These are phyloP conservation scores for Penicilliopsis zonata DNA, from an alignment of 495 filamentous ascomycete genomes.

Conservation along the genomic window DNA sequence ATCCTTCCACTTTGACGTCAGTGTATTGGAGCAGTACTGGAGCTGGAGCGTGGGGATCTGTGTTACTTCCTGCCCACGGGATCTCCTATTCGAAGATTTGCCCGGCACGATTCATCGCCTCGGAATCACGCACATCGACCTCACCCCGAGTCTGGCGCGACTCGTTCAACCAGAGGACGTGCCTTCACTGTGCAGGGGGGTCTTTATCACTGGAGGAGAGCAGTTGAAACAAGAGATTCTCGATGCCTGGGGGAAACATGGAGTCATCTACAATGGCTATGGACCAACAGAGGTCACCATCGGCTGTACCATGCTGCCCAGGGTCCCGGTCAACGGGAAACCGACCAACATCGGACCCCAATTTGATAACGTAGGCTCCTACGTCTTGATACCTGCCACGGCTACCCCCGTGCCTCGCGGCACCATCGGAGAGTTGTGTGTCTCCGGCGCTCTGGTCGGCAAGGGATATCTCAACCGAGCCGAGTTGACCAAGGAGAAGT, in stretches of 20 bases:
- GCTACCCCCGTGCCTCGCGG: constrained; percentile 8
- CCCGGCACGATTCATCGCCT: constrained; percentile 54
- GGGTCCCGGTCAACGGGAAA: constrained; percentile 10
- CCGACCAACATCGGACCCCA: constrained; percentile 18
- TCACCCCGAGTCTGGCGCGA: constrained; percentile 29
- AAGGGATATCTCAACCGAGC: constrained; percentile 28
- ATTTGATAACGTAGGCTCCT: constrained; percentile 17
- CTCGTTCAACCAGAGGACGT: constrained; percentile 12
- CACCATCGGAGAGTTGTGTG: constrained; percentile 26
- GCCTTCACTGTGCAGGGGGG: constrained; percentile 12
- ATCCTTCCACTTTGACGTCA: constrained; percentile 81
- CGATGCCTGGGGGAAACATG: constrained; percentile 15
- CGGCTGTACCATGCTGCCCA: constrained; percentile 14
- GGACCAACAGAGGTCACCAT: constrained; percentile 21
- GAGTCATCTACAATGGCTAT: constrained; percentile 17
- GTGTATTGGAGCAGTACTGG: constrained; percentile 81
- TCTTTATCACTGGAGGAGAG: constrained; percentile 15
- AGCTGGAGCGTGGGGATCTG: constrained; percentile 77
- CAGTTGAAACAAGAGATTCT: constrained; percentile 16
- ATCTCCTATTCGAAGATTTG: constrained; percentile 68
- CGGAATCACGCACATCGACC: constrained; percentile 40
- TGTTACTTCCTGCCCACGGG: constrained; percentile 63
- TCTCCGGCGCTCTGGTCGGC: constrained; percentile 23
- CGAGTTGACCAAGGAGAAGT: constrained; percentile 21
- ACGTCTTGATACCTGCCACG: constrained; percentile 13